Evolutionary conservation across 805 yeast genomes (phyloP), one percentile per base, ranked within the genome.

Genomic region (Pichia californica): DNA sequence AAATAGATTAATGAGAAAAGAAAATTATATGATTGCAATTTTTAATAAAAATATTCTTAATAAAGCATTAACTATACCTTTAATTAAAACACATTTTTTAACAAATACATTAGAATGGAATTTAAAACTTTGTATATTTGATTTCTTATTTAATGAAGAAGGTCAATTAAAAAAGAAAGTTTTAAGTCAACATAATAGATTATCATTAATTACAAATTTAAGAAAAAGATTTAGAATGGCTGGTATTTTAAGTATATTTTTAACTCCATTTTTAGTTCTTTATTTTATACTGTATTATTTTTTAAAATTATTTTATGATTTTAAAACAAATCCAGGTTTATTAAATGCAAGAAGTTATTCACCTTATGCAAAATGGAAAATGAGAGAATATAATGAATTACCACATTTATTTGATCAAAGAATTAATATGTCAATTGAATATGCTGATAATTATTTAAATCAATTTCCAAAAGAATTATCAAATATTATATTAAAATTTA

Each of bases 21-120:
- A 93, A 48, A 93, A 93, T 58, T 93, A 89, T 61, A 73, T 88
- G 71, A 88, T 93, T 57, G 96, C 97, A 1, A 64, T 93, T 52
- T 80, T 86, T 55, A 89, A 88, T 62, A 85, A 81, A 52, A 78
- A 84, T 46, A 67, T 91, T 1, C 63, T 91, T 34, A 83, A 84
- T 54, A 65, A 86, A 20, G 71, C 83, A 0, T 58, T 88, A 15
- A 78, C 81, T 1, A 49, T 61, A 5, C 62, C 66, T 3, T 15
- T 55, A 13, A 44, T 55, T 20, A 52, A 55, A 10, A 50, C 53
- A 5, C 52, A 56, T 18, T 70, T 75, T 36, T 66, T 93, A 26
- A 91, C 99, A 0, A 81, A 83, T 51, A 88, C 96, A 2, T 64
- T 93, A 51, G 99, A 93, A 56, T 93, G 98, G 98, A 91, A 91